A percentile compares a stretch with the other conserved stretches of the same genome.
Conservation (phyloP, 148 eudicot genomes). For the Rheum nobile region DNA sequence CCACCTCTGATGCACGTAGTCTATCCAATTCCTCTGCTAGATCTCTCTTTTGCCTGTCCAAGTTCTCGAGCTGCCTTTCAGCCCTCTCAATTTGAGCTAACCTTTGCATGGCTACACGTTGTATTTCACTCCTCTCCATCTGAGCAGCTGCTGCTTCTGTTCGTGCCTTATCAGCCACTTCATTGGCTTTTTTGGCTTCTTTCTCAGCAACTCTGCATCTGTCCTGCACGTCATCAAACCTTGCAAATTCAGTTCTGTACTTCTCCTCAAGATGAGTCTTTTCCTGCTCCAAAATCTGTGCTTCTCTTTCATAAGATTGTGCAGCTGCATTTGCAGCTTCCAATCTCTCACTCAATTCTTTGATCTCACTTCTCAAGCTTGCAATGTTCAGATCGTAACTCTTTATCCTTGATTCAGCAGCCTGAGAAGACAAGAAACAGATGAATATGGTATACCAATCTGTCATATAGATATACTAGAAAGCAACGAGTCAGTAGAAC, state of each 20-base stretch:
- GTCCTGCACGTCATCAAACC: conserved; percentile 76
- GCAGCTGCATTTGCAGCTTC: conserved; percentile 48
- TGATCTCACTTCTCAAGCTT: conserved; percentile 36
- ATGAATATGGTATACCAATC: not conserved
- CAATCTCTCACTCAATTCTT: conserved; percentile 48
- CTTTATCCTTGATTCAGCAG: conserved; percentile 67
- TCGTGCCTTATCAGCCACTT: conserved; percentile 73
- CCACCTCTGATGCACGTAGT: conserved; percentile 51
- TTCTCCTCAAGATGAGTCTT: conserved; percentile 70
- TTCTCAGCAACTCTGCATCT: conserved; percentile 74
- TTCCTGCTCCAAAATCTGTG: conserved; percentile 65
- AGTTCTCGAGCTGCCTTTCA: conserved; percentile 56
- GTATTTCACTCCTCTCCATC: conserved; percentile 58
- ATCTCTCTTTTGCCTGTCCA: conserved; percentile 50
- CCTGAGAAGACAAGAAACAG: conserved; percentile 25
- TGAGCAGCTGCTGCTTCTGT: conserved; percentile 67
- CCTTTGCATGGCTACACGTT: conserved; percentile 65
- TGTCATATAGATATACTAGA: not conserved
- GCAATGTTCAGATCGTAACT: conserved; percentile 48
- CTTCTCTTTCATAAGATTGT: conserved; percentile 76
- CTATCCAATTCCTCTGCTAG: conserved; percentile 40
- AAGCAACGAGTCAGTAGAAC: not conserved
- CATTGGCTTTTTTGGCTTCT: conserved; percentile 81
- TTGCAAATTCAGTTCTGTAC: conserved; percentile 52
- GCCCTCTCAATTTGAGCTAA: conserved; percentile 68